Evolutionary conservation across 2,329 filamentous ascomycete genomes (phyloP).

Genomic region (Penicillium decumbens): DNA sequence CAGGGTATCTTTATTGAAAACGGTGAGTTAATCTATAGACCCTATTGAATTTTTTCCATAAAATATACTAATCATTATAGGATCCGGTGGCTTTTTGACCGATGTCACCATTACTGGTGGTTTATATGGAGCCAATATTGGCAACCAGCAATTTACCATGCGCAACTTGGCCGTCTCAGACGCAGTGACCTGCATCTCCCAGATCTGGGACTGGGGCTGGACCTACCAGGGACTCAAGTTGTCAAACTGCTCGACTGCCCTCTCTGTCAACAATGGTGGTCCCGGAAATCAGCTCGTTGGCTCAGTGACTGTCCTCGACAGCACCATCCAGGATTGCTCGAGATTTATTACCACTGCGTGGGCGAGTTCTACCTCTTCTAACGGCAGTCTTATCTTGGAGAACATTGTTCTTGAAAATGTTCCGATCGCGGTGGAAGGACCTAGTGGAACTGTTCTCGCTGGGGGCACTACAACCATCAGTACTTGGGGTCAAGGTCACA

Average conservation of each 20-base stretch:
- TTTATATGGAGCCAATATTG: constrained; percentile 55
- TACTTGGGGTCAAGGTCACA: constrained; percentile 44
- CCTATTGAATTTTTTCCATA: neutral
- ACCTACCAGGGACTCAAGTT: constrained; percentile 50
- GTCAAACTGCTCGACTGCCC: constrained; percentile 50
- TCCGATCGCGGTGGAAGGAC: constrained; percentile 40
- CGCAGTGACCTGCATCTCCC: constrained; percentile 51
- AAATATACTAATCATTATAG: constrained; percentile 10
- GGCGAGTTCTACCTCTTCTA: constrained; percentile 40
- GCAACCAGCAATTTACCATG: constrained; percentile 62
- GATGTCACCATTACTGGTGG: constrained; percentile 60
- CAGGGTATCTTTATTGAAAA: constrained; percentile 59
- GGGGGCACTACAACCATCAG: constrained; percentile 38
- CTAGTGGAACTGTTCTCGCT: constrained; percentile 35
- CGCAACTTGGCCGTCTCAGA: constrained; percentile 53
- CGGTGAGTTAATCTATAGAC: constrained; percentile 28
- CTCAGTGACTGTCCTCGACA: constrained; percentile 56
- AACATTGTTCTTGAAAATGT: constrained; percentile 53
- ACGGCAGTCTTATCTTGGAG: constrained; percentile 53
- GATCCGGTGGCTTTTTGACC: constrained; percentile 57
- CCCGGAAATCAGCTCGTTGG: constrained; percentile 47
- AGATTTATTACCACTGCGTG: constrained; percentile 51
- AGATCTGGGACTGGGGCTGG: constrained; percentile 60
- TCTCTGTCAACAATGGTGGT: constrained; percentile 48
- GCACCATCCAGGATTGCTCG: constrained; percentile 47